phyloP scores from a whole-genome alignment of 441 rosid genomes.

The Metrosideros polymorpha region DNA sequence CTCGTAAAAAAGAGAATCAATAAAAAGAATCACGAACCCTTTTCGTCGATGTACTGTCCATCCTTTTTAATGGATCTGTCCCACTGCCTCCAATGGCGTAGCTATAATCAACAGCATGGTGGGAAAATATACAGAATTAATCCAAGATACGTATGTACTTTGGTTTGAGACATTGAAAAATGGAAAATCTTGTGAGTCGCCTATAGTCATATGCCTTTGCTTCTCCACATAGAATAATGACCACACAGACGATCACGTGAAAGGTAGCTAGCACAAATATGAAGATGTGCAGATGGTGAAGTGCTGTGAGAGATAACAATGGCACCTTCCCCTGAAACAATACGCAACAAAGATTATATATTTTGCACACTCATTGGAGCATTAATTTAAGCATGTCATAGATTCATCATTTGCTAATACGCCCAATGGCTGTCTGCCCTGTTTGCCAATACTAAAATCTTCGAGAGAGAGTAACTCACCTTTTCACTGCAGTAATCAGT shows the following conservation, averaged over 20 bases:
- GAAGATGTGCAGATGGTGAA: background rate
- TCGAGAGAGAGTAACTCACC: constrained; percentile 12
- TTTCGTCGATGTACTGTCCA: background rate
- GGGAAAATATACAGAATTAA: background rate
- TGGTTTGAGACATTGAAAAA: background rate
- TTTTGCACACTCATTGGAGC: background rate
- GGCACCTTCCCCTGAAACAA: background rate
- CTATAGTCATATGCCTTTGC: background rate
- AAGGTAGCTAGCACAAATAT: background rate
- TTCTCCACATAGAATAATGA: background rate
- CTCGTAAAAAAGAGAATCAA: background rate
- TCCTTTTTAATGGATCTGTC: background rate
- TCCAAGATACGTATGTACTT: background rate
- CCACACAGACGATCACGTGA: background rate
- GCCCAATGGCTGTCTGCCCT: background rate
- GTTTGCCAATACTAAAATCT: background rate
- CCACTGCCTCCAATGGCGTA: background rate
- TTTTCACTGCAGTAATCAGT: constrained; percentile 17
- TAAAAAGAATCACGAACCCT: background rate
- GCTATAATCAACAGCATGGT: background rate
- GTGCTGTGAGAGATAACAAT: background rate
- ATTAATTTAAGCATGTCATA: background rate
- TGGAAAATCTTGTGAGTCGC: background rate
- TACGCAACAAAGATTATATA: background rate
- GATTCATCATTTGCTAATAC: background rate